Percentiles rank a stretch among this genome's conserved stretches.
These are phyloP conservation scores for Hypoxylon perforatum DNA, from an alignment of 495 filamentous ascomycete species.

Conservation along the genomic window DNA sequence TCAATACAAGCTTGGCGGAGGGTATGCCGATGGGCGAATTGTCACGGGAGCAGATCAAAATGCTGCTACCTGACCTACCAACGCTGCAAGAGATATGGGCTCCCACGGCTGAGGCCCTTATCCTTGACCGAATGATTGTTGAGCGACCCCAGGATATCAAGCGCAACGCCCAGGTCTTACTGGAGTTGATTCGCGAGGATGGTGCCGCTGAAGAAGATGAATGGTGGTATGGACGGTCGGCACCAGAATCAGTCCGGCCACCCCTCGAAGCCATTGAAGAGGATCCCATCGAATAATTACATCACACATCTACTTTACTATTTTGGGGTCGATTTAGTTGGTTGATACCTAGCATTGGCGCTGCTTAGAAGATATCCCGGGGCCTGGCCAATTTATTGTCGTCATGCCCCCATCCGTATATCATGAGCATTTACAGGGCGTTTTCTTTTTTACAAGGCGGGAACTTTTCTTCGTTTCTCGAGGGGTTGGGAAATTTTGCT, in stretches of 20 bases:
- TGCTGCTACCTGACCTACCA: conserved; percentile 61
- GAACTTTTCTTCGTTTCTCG: conserved; percentile 9
- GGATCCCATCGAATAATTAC: conserved; percentile 53
- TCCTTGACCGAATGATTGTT: conserved; percentile 64
- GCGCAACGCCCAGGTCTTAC: conserved; percentile 61
- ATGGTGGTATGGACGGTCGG: conserved; percentile 61
- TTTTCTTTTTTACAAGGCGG: conserved; percentile 26
- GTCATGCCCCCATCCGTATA: conserved; percentile 28
- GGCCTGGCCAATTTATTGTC: conserved; percentile 18
- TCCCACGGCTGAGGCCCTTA: conserved; percentile 64
- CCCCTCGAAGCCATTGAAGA: conserved; percentile 61
- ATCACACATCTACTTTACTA: conserved; percentile 8
- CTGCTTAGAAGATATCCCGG: conserved; percentile 42
- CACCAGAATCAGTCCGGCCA: conserved; percentile 56
- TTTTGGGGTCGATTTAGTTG: conserved; percentile 22
- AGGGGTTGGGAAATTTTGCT: neutral
- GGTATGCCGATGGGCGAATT: conserved; percentile 66
- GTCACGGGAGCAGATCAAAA: conserved; percentile 56
- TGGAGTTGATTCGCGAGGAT: conserved; percentile 65
- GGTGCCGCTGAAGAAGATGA: conserved; percentile 62
- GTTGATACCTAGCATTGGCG: conserved; percentile 43
- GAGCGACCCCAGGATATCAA: conserved; percentile 62
- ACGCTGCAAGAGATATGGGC: conserved; percentile 62
- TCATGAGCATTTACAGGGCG: conserved; percentile 34
- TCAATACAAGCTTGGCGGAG: conserved; percentile 61